A percentile compares a stretch with the other conserved stretches of the same genome.
These are phyloP conservation scores for Colletotrichum horii DNA, from an alignment of 2,329 filamentous ascomycete species.

Conservation along the genomic window DNA sequence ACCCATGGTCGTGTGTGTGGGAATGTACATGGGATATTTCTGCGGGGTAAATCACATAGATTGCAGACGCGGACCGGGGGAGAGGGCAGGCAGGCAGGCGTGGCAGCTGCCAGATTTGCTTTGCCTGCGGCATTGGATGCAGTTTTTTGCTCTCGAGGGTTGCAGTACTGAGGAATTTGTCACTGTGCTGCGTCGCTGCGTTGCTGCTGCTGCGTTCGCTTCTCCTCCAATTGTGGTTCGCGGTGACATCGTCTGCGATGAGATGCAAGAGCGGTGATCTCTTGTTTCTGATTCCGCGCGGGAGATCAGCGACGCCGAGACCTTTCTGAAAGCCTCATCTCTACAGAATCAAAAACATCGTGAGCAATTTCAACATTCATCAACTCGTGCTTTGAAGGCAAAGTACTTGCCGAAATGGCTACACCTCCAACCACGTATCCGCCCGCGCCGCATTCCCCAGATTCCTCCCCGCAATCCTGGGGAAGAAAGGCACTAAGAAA, in stretches of 20 bases:
- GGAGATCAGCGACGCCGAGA: not conserved
- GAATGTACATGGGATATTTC: not conserved
- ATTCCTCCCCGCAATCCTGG: conserved; percentile 17
- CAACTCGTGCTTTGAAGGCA: fast-evolving
- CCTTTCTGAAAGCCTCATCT: not conserved
- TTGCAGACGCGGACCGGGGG: not conserved
- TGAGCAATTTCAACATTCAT: not conserved
- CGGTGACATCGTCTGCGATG: conserved; percentile 6
- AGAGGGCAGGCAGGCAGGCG: not conserved
- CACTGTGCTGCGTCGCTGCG: not conserved
- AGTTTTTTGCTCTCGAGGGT: not conserved
- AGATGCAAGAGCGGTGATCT: not conserved
- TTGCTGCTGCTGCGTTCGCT: not conserved
- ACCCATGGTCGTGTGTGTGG: not conserved
- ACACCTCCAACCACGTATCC: not conserved
- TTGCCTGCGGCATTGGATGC: not conserved
- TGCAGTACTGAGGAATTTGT: not conserved
- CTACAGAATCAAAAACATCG: not conserved
- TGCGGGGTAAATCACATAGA: conserved; percentile 9
- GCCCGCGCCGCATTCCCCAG: not conserved
- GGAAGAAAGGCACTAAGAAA: not conserved
- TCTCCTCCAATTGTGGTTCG: conserved; percentile 17
- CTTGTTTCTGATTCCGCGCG: not conserved
- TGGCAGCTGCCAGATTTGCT: not conserved
- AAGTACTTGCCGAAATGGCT: not conserved